These are phyloP conservation scores for Camelina neglecta DNA, from an alignment of 345 rosid genomes.

Conservation along the genomic window DNA sequence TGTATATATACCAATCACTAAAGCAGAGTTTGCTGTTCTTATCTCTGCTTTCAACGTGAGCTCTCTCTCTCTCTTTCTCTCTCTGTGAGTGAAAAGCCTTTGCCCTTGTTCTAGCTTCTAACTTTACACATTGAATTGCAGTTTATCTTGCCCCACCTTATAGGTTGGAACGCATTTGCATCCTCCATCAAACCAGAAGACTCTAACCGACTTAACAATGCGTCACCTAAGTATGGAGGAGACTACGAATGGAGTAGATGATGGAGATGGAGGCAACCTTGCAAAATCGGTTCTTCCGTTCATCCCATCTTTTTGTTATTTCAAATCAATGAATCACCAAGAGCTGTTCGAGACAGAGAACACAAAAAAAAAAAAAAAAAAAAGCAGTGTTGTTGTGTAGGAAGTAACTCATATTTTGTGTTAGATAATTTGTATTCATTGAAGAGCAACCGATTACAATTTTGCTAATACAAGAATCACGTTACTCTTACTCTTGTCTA, in stretches of 20 bases:
- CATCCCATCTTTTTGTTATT: slow-evolving; percentile 13
- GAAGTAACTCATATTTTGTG: slow-evolving; percentile 8
- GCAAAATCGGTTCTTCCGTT: background rate
- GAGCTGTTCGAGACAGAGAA: slow-evolving; percentile 5
- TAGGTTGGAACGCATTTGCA: slow-evolving; percentile 87
- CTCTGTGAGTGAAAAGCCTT: slow-evolving; percentile 10
- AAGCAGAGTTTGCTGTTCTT: slow-evolving; percentile 82
- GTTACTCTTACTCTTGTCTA: slow-evolving; percentile 3
- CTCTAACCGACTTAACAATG: slow-evolving; percentile 49
- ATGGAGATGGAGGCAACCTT: slow-evolving; percentile 17
- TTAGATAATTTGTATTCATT: slow-evolving; percentile 16
- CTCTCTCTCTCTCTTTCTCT: slow-evolving; percentile 25
- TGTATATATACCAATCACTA: slow-evolving; percentile 80
- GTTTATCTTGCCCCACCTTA: slow-evolving; percentile 77
- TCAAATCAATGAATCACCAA: slow-evolving; percentile 16
- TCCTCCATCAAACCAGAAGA: slow-evolving; percentile 62
- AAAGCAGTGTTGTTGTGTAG: slow-evolving; percentile 26
- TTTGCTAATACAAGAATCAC: slow-evolving; percentile 29
- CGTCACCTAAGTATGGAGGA: slow-evolving; percentile 67
- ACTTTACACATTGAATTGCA: slow-evolving; percentile 43
- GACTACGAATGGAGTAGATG: slow-evolving; percentile 84
- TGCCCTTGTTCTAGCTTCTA: background rate
- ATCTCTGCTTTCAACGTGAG: slow-evolving; percentile 74
- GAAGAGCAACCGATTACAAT: background rate
- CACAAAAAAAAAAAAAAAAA: background rate